phyloP scores from a whole-genome alignment of 2,329 filamentous ascomycete species.

The Aspergillus sp. region DNA sequence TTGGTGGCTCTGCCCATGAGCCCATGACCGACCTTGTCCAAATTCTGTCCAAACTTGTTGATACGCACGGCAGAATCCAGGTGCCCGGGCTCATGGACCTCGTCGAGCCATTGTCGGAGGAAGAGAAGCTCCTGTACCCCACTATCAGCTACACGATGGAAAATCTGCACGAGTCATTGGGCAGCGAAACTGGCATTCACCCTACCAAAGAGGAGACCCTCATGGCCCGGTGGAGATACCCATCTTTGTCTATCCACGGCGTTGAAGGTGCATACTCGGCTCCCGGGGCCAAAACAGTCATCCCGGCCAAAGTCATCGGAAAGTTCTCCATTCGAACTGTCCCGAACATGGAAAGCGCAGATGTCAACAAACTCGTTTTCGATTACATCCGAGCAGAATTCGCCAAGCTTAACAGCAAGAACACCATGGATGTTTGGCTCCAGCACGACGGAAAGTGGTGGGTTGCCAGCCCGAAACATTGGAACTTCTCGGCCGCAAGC shows the following conservation, averaged over 20 bases:
- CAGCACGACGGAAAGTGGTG: constrained; percentile 98
- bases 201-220: constrained; percentile 87
- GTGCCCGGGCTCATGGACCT: constrained; percentile 94
- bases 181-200: constrained; percentile 82
- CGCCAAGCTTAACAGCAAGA: constrained; percentile 86
- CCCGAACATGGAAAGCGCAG: constrained; percentile 91
- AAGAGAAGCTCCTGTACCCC: constrained; percentile 85
- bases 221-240: constrained; percentile 95
- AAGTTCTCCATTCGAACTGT: constrained; percentile 99
- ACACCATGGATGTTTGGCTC: constrained; percentile 75
- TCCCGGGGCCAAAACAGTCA: constrained; percentile 95
- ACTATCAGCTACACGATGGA: constrained; percentile 95
- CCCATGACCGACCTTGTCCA: constrained; percentile 95
- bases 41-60: constrained; percentile 79
- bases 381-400: constrained; percentile 82
- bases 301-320: constrained; percentile 94
- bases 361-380: constrained; percentile 82
- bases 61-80: constrained; percentile 85
- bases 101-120: constrained; percentile 81
- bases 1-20: constrained; percentile 93
- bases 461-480: constrained; percentile 96
- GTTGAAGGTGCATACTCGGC: constrained; percentile 93
- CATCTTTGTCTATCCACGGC: constrained; percentile 90
- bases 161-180: constrained; percentile 86
- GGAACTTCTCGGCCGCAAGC: constrained; percentile 93